Percentiles rank a stretch among this genome's conserved stretches.
Conservation (phyloP, 495 filamentous ascomycete genomes). For the Sabuloglossum arenarium region DNA sequence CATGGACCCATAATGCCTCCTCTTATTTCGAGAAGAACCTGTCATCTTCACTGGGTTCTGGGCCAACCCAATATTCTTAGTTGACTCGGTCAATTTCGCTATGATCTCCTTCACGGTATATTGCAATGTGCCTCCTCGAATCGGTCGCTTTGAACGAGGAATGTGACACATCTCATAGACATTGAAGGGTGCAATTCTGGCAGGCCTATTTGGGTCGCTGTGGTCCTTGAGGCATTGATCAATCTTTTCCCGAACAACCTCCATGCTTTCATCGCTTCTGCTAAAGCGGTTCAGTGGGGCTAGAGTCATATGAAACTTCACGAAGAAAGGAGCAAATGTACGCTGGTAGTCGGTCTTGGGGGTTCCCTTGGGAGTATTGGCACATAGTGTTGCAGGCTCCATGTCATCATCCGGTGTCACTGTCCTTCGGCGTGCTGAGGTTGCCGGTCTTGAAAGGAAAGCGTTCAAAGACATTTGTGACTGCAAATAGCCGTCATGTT, state of each 20-base stretch:
- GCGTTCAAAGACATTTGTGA: constrained; percentile 35
- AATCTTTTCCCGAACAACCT: constrained; percentile 24
- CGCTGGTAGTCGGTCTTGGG: constrained; percentile 41
- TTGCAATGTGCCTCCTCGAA: constrained; percentile 21
- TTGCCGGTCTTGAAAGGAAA: constrained; percentile 33
- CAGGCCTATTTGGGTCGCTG: constrained; percentile 14
- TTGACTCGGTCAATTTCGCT: constrained; percentile 15
- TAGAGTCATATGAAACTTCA: constrained; percentile 42
- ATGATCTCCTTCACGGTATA: constrained; percentile 46
- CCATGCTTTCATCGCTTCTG: constrained; percentile 32
- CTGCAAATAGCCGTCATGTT: constrained; percentile 17
- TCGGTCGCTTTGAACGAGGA: constrained; percentile 22
- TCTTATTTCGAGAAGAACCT: constrained; percentile 23
- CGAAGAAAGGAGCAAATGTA: constrained; percentile 56
- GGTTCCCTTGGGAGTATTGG: constrained; percentile 12
- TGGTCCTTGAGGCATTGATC: constrained; percentile 26
- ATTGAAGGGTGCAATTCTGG: constrained; percentile 20
- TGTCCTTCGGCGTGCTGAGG: constrained; percentile 11
- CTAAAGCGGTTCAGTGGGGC: constrained; percentile 31
- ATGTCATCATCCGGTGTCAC: constrained; percentile 8
- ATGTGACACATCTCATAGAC: constrained; percentile 38
- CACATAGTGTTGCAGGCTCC: constrained; percentile 10
- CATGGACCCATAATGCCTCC: constrained; percentile 25
- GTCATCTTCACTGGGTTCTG: constrained; percentile 10
- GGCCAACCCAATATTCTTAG: neutral